Evolutionary conservation across 1,284 basidiomycete species (phyloP), one percentile per base, ranked within the genome.

Genomic region (Ustanciosporium gigantosporum): DNA sequence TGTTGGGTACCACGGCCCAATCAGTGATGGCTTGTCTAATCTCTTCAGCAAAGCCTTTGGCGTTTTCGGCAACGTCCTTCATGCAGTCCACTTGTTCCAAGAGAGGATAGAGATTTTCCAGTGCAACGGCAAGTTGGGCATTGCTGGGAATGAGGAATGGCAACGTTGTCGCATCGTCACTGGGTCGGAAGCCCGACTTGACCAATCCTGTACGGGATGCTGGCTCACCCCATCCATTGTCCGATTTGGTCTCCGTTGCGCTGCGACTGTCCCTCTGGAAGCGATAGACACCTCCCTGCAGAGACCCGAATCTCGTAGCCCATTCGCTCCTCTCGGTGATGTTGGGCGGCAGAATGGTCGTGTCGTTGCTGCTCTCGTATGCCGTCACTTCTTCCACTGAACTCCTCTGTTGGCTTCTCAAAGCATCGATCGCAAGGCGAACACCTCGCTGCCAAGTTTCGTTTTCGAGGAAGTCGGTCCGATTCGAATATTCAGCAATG

Each of bases 141-240:
- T 73, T 71, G 2, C 56, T 37, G 1, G 70, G 70, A 32, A 73
- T 68, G 17, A 72, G 35, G 29, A 48, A 41, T 3, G 66, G 69
- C 21, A 73, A 50, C 5, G 55, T 64, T 1, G 70, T 73, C 1
- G 70, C 62, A 31, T 73, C 70, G 25, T 73, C 70, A 4, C 41
- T 46, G 0, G 70, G 70, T 1, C 70, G 45, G 47, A 73, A 73
- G 9, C 49, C 69, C 8, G 36, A 41, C 37, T 72, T 73, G 29
- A 73, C 64, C n/a, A 73, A 15, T 2, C 69, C 69, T 13, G 41
- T 61, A 21, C 36, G 36, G 13, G n/a, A 11, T 0, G 49, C 57
- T 1, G 56, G 58, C 22, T 73, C 70, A 16, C 70, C 70, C 47
- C 72, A 62, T 7, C 70, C 70, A n/a, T 45, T 41, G 13, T 68